A percentile compares a stretch with the other conserved stretches of the same genome.
These are phyloP conservation scores for Arthrobotrys conoides DNA, from an alignment of 2,329 filamentous ascomycete species.

Conservation along the genomic window DNA sequence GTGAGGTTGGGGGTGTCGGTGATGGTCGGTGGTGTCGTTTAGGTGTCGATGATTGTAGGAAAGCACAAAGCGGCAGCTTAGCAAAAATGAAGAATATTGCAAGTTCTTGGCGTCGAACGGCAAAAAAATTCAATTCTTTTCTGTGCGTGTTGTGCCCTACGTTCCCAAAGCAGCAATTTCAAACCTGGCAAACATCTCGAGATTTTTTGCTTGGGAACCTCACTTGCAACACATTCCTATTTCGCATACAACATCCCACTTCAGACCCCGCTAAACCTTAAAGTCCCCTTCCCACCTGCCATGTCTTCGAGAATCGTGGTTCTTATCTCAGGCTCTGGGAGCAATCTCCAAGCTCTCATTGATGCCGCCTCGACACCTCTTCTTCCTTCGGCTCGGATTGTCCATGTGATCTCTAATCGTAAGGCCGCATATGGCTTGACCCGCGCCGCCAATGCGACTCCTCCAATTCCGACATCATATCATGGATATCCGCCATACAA, in stretches of 20 bases:
- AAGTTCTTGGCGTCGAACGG: conserved; percentile 44
- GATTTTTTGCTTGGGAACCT: conserved; percentile 44
- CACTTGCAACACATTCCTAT: conserved; percentile 40
- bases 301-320: conserved; percentile 73
- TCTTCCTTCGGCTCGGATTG: conserved; percentile 69
- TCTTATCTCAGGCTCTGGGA: conserved; percentile 80
- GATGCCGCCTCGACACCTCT: conserved; percentile 70
- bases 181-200: conserved; percentile 47
- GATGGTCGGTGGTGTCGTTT: conserved; percentile 31
- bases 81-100: conserved; percentile 54
- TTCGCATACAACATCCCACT: conserved; percentile 23
- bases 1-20: conserved; percentile 32
- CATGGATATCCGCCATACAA: conserved; percentile 86
- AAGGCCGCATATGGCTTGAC: conserved; percentile 76
- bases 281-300: conserved; percentile 8
- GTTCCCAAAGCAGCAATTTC: conserved; percentile 23
- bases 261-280: conserved; percentile 36
- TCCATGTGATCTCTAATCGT: conserved; percentile 76
- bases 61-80: conserved; percentile 27
- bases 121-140: conserved; percentile 54
- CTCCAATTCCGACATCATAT: conserved; percentile 79
- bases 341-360: conserved; percentile 84
- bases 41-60: conserved; percentile 50
- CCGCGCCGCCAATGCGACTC: conserved; percentile 72
- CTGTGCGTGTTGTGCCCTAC: conserved; percentile 60